Evolutionary conservation across 2,329 filamentous ascomycete species (phyloP).

Genomic region (Aspergillus felis): DNA sequence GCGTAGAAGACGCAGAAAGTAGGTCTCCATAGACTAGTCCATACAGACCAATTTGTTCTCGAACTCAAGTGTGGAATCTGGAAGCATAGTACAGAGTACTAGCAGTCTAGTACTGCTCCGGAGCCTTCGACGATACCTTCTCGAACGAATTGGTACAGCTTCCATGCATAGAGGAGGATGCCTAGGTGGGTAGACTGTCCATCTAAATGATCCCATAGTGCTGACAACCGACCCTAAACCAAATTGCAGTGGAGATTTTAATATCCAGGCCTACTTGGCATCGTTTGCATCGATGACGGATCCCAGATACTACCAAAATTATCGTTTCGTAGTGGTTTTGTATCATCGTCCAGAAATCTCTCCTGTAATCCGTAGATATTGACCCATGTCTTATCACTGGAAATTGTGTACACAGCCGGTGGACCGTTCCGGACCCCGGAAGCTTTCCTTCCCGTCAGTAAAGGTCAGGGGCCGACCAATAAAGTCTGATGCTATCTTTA

Average conservation of each 20-base stretch:
- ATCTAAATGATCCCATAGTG: background rate
- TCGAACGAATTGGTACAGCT: slow-evolving; percentile 5
- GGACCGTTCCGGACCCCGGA: background rate
- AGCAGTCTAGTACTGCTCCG: background rate
- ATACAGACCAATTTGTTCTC: background rate
- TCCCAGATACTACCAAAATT: background rate
- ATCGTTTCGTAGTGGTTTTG: background rate
- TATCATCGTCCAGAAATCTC: background rate
- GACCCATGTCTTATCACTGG: background rate
- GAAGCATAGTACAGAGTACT: background rate
- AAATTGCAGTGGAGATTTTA: background rate
- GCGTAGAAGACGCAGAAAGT: background rate
- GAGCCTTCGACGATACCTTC: slow-evolving; percentile 6
- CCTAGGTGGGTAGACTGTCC: slow-evolving; percentile 2
- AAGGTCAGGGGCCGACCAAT: slow-evolving; percentile 3
- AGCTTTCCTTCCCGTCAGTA: background rate
- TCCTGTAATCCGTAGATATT: background rate
- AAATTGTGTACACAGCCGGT: background rate
- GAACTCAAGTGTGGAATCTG: background rate
- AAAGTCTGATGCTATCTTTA: slow-evolving; percentile 25
- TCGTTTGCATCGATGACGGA: background rate
- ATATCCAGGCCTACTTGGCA: background rate
- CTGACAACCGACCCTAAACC: background rate
- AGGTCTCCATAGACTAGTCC: background rate
- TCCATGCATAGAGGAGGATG: slow-evolving; percentile 8